Evolutionary conservation across 2,329 filamentous ascomycete species (phyloP).

Genomic region (Macrophomina phaseolina): DNA sequence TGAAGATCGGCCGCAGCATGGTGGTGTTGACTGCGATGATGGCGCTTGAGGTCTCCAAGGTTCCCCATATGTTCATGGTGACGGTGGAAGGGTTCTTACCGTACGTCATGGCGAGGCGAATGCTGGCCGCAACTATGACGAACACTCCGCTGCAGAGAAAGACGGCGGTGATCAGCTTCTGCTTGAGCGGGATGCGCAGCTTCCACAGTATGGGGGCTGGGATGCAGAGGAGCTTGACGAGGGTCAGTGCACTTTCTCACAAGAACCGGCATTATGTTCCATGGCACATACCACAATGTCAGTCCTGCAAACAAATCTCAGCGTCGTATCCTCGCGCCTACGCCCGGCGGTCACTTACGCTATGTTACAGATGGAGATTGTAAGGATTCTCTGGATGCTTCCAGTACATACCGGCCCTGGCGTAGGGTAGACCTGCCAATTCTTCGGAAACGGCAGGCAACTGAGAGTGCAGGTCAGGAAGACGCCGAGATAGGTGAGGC

Average conservation of each 20-base stretch:
- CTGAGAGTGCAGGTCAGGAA: conserved; percentile 40
- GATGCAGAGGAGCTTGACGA: conserved; percentile 40
- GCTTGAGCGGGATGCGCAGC: conserved; percentile 37
- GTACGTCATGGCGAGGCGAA: conserved; percentile 40
- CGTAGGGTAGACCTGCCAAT: conserved; percentile 38
- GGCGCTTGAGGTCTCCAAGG: conserved; percentile 44
- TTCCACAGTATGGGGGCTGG: conserved; percentile 44
- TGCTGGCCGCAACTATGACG: conserved; percentile 44
- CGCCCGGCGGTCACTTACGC: conserved; percentile 3
- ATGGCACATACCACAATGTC: neutral
- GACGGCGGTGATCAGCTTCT: conserved; percentile 40
- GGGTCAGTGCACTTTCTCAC: conserved; percentile 31
- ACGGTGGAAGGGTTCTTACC: conserved; percentile 37
- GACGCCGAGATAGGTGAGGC: conserved; percentile 40
- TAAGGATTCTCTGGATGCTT: conserved; percentile 39
- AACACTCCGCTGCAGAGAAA: conserved; percentile 45
- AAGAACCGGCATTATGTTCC: neutral
- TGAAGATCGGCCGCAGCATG: conserved; percentile 40
- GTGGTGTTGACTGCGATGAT: conserved; percentile 44
- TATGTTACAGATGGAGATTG: conserved; percentile 39
- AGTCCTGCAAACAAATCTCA: neutral
- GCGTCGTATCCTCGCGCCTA: too few species aligned
- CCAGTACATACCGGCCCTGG: conserved; percentile 38
- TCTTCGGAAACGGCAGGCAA: conserved; percentile 36
- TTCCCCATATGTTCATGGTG: conserved; percentile 46